phyloP scores from a whole-genome alignment of 1,284 basidiomycete genomes.

The Microbotryomycetes sp. region DNA sequence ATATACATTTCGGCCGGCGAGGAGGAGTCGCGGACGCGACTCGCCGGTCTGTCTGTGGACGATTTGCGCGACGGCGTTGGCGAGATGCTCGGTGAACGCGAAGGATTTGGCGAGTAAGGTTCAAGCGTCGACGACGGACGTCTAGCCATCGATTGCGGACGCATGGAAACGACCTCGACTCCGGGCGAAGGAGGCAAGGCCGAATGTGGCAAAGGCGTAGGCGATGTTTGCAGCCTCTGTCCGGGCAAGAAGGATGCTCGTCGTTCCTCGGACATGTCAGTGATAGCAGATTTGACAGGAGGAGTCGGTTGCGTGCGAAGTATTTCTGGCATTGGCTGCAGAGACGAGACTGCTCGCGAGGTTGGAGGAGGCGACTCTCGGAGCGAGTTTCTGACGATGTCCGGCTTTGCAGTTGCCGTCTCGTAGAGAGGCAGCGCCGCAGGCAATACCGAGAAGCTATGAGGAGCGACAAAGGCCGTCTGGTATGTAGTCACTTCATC shows the following conservation, averaged over 20 bases:
- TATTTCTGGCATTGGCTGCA: neutral
- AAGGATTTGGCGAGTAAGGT: neutral
- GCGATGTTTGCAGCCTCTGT: neutral
- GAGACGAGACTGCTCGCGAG: neutral
- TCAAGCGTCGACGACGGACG: neutral
- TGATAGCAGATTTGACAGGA: neutral
- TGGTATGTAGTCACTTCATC: neutral
- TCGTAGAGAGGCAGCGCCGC: neutral
- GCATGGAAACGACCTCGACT: neutral
- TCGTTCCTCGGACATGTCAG: neutral
- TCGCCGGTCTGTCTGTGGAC: neutral
- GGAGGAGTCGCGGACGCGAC: neutral
- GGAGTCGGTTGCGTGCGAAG: neutral
- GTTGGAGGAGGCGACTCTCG: neutral
- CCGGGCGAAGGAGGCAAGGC: neutral
- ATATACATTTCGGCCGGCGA: neutral
- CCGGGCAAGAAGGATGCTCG: neutral
- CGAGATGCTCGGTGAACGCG: neutral
- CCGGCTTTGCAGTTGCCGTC: neutral
- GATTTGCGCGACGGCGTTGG: neutral
- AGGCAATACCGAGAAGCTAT: neutral
- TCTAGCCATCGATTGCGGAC: neutral
- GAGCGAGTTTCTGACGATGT: neutral
- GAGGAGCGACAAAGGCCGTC: neutral
- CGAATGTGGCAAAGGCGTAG: neutral